phyloP scores from a whole-genome alignment of 495 filamentous ascomycete species.

The Xylaria acuta region DNA sequence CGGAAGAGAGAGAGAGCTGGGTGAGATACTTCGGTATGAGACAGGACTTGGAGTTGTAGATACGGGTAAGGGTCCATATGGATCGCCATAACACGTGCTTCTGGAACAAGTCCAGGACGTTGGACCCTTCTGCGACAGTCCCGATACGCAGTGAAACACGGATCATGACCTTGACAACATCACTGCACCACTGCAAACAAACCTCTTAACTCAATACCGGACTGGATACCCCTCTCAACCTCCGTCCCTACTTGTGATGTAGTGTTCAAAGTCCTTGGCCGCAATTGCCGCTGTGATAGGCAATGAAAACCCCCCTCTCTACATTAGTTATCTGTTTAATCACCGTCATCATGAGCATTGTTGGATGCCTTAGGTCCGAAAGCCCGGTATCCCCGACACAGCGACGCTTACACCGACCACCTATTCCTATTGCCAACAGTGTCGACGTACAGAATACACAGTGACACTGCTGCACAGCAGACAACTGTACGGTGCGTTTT shows the following conservation, averaged over 20 bases:
- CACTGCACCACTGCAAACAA: conserved; percentile 1
- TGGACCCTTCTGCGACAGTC: conserved; percentile 22
- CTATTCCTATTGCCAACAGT: not conserved
- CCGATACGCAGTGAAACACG: conserved; percentile 26
- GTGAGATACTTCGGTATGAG: not conserved
- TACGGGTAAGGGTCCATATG: not conserved
- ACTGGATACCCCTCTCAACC: not conserved
- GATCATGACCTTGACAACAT: conserved; percentile 9
- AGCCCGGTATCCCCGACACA: not conserved
- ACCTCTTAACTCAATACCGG: not conserved
- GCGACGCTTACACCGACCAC: not conserved
- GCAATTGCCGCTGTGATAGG: not conserved
- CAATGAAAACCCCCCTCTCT: not conserved
- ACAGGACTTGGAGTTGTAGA: not conserved
- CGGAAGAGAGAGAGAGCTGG: not conserved
- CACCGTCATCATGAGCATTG: not conserved
- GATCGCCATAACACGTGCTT: conserved; percentile 23
- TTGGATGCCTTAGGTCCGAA: not conserved
- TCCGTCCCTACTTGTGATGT: not conserved
- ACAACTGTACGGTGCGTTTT: not conserved
- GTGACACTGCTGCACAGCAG: not conserved
- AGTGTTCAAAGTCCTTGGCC: not conserved
- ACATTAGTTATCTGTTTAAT: not conserved
- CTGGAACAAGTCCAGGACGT: conserved; percentile 20
- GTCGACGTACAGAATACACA: no score